Evolutionary conservation across 2,329 filamentous ascomycete species (phyloP).

Genomic region (Fusarium setosum): DNA sequence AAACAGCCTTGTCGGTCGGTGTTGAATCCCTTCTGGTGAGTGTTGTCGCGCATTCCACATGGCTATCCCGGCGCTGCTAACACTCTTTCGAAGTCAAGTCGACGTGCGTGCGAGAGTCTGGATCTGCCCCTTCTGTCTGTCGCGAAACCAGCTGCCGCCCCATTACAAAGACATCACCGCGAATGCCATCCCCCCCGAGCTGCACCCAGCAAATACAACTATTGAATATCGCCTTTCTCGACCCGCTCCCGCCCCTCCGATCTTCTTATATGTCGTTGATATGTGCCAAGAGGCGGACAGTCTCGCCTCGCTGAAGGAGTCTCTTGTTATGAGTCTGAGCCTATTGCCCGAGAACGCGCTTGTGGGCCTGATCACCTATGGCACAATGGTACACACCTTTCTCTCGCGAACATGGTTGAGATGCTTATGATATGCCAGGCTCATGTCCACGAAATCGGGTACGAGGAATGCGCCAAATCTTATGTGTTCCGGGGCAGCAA

Average conservation of each 20-base stretch:
- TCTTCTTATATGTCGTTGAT: constrained; percentile 89
- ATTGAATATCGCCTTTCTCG: constrained; percentile 87
- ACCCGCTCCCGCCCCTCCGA: constrained; percentile 86
- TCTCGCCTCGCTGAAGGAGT: constrained; percentile 84
- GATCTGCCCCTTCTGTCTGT: constrained; percentile 91
- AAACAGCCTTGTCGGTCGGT: constrained; percentile 96
- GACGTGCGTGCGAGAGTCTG: constrained; percentile 86
- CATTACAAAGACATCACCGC: constrained; percentile 92
- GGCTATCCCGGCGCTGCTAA: constrained; percentile 35
- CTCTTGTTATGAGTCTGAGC: constrained; percentile 86
- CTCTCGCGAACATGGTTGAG: neutral
- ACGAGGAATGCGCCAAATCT: constrained; percentile 97
- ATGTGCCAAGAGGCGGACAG: constrained; percentile 91
- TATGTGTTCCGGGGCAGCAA: constrained; percentile 99
- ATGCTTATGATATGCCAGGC: constrained; percentile 62
- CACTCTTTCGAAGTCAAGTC: constrained; percentile 70
- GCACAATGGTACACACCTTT: constrained; percentile 79
- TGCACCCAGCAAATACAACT: constrained; percentile 86
- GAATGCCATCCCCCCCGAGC: constrained; percentile 84
- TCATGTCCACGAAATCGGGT: constrained; percentile 97
- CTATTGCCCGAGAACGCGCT: constrained; percentile 84
- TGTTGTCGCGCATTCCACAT: neutral
- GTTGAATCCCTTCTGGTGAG: constrained; percentile 95
- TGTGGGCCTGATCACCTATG: constrained; percentile 87
- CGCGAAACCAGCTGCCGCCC: constrained; percentile 82